Base-by-base conservation (phyloP, 2,329 filamentous ascomycete genomes). In the Sporothrix globosa region DNA sequence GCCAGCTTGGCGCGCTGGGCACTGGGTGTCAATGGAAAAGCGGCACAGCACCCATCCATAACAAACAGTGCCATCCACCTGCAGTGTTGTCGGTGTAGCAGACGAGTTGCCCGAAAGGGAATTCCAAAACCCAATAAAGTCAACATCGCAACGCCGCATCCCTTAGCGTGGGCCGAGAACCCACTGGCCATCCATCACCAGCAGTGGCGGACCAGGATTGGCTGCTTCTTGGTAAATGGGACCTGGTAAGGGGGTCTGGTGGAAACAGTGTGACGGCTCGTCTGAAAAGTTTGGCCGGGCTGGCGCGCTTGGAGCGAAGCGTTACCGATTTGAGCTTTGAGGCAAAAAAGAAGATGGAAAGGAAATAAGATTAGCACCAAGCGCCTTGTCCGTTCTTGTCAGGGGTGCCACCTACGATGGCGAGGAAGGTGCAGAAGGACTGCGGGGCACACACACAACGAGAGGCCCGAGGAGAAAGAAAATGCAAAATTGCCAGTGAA, bases 241-340 rank as follows among this genome's bases (percentile, higher is more conserved):
- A 24, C 63, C 30, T 6, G 46, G n/a, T 13, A 39, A 17, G 46
- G 54, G 21, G 67, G 21, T 27, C 52, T 56, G 21, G 48, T 61
- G 67, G 41, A 24, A 34, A 39, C 24, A 10, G 24, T 69, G 67
- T 44, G 56, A 52, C 10, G 67, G 19, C 30, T 19, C 27, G 21
- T 41, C 44, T 19, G 34, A 52, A 68, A 21, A 69, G 44, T 53
- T 24, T 53, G 44, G 56, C 30, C 44, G 41, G 39, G 39, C 54
- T 60, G 44, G 27, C 27, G 67, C 54, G 54, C 46, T 69, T 69
- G 56, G 39, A 46, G n/a, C 53, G 30, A 50, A 65, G 68, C 56
- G 48, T 54, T 65, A 46, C 58, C 68, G 17, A 65, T 65, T 65
- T 53, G 56, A 65, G 68, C 46, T 65, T 56, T 44, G 46, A 65